Percentiles rank a stretch among this genome's conserved stretches.
phyloP scores from a whole-genome alignment of 2,329 filamentous ascomycete species.

The Colletotrichum zoysiae region DNA sequence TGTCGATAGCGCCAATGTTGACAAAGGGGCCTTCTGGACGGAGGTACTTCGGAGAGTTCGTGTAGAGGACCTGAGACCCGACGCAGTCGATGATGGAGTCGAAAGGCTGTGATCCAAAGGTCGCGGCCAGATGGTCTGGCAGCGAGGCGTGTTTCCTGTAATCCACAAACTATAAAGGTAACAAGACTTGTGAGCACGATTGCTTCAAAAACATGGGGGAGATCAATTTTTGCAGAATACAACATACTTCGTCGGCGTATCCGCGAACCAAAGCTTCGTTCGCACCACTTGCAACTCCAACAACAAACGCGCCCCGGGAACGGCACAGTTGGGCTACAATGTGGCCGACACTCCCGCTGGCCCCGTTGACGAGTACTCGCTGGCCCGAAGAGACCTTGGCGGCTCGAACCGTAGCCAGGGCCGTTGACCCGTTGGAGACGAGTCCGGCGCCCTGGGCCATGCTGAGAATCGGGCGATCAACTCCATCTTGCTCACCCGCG shows the following conservation, averaged over 20 bases:
- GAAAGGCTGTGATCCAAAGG: too few species aligned
- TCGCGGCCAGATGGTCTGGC: too few species aligned
- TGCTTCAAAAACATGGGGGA: not conserved
- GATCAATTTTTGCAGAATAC: not conserved
- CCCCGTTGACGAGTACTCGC: not conserved
- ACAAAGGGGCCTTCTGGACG: too few species aligned
- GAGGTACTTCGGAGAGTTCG: too few species aligned
- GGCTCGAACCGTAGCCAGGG: conserved; percentile 12
- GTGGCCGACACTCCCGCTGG: not conserved
- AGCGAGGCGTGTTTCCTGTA: not conserved
- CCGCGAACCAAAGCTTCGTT: not conserved
- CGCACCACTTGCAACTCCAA: not conserved
- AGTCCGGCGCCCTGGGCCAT: conserved; percentile 27
- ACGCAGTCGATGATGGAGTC: too few species aligned
- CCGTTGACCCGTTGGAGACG: conserved; percentile 28
- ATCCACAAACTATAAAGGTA: not conserved
- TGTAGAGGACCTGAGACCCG: too few species aligned
- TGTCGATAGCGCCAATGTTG: too few species aligned
- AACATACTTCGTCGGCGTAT: not conserved
- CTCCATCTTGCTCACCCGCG: not conserved
- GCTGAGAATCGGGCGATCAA: not conserved
- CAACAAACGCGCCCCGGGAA: not conserved
- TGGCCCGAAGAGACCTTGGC: not conserved
- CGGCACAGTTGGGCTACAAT: not conserved
- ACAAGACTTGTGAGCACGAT: not conserved